These are phyloP conservation scores for Euphorbia tirucalli DNA, from an alignment of 345 rosid genomes.

Conservation along the genomic window DNA sequence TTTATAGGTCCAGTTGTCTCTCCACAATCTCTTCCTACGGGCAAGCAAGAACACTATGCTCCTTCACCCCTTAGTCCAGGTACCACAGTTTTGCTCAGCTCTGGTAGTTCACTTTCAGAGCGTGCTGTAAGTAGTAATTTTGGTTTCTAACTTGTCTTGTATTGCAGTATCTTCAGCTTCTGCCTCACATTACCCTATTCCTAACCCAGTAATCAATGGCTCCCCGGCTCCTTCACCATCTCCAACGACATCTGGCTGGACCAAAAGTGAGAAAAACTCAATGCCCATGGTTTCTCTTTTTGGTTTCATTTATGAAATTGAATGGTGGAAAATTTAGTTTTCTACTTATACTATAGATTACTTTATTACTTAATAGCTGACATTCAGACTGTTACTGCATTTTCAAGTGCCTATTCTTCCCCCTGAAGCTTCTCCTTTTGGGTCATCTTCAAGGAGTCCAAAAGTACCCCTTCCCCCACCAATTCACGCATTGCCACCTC, in stretches of 20 bases:
- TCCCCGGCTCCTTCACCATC: conserved; percentile 61
- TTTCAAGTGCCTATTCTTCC: conserved; percentile 42
- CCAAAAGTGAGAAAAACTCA: conserved; percentile 38
- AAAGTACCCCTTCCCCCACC: conserved; percentile 55
- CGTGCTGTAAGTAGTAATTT: conserved; percentile 11
- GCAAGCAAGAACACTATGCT: conserved; percentile 37
- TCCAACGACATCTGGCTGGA: conserved; percentile 39
- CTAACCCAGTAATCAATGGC: conserved; percentile 33
- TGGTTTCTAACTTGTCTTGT: conserved; percentile 20
- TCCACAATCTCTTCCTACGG: conserved; percentile 38
- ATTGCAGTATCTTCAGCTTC: conserved; percentile 37
- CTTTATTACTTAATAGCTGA: conserved; percentile 23
- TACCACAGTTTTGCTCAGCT: conserved; percentile 20
- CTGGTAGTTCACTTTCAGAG: conserved; percentile 2
- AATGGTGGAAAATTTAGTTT: not conserved
- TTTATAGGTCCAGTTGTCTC: conserved; percentile 39
- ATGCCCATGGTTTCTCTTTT: not conserved
- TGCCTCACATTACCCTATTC: conserved; percentile 31
- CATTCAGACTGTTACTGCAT: conserved; percentile 35
- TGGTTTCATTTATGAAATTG: not conserved
- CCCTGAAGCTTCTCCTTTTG: conserved; percentile 41
- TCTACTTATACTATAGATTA: conserved; percentile 2
- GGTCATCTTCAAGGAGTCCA: conserved; percentile 50
- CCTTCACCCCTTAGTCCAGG: conserved; percentile 52
- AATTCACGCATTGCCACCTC: conserved; percentile 76